Evolutionary conservation across 225 moss, liverwort and hornwort species (phyloP).

Genomic region (Physcomitrellopsis africana): DNA sequence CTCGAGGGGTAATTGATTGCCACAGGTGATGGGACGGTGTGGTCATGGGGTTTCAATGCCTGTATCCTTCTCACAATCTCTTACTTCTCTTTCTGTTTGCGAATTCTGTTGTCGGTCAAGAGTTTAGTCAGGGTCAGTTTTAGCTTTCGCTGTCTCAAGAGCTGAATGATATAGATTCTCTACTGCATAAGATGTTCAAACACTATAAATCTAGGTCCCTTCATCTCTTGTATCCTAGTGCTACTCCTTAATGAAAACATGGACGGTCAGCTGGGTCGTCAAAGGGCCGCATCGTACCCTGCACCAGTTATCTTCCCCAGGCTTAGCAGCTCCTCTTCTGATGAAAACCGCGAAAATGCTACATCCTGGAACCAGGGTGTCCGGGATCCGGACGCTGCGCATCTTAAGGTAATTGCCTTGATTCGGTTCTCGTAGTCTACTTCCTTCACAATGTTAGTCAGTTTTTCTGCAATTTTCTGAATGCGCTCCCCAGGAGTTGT

Average conservation of each 20-base stretch:
- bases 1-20: slow-evolving; percentile 21
- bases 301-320: slow-evolving; percentile 46
- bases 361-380: slow-evolving; percentile 19
- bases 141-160: neutral
- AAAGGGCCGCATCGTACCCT: slow-evolving; percentile 60
- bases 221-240: slow-evolving; percentile 7
- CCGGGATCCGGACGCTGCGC: neutral
- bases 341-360: slow-evolving; percentile 32
- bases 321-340: slow-evolving; percentile 26
- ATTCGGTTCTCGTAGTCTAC: neutral
- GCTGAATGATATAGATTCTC: neutral
- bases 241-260: slow-evolving; percentile 69
- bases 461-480: neutral
- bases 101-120: neutral
- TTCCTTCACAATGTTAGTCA: too few species aligned
- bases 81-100: neutral
- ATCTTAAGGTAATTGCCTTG: slow-evolving; percentile 24
- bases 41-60: slow-evolving; percentile 80
- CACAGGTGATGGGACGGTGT: slow-evolving; percentile 65
- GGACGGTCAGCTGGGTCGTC: slow-evolving; percentile 82
- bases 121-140: neutral
- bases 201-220: neutral
- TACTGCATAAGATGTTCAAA: neutral
- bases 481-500: neutral
- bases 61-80: slow-evolving; percentile 57